phyloP scores from a whole-genome alignment of 768 basidiomycete species.

The Lenzites betulinus region DNA sequence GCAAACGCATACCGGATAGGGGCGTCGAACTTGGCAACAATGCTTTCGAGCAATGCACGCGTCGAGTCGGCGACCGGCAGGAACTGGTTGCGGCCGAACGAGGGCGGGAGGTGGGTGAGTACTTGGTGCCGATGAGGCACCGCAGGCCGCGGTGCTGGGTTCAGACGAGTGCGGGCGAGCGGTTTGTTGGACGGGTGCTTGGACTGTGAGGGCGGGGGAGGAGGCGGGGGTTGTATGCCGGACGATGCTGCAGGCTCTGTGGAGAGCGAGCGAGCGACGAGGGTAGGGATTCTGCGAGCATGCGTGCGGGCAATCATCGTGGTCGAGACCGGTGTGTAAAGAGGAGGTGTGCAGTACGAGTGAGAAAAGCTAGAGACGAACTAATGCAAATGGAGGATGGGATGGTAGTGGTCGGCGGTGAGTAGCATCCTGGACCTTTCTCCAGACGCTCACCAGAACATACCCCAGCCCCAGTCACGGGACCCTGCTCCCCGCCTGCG shows the following conservation, averaged over 20 bases:
- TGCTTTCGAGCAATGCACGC: constrained; percentile 74
- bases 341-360: not conserved
- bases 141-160: constrained; percentile 45
- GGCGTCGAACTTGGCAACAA: constrained; percentile 80
- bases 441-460: not conserved
- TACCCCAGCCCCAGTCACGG: no score
- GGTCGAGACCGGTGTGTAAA: not conserved
- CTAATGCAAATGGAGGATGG: no score
- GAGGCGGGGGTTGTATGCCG: constrained; percentile 32
- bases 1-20: constrained; percentile 97
- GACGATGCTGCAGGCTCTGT: constrained; percentile 30
- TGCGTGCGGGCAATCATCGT: constrained; percentile 21
- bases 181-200: constrained; percentile 33
- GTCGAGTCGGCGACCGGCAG: constrained; percentile 79
- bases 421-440: constrained; percentile 1
- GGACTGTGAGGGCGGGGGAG: constrained; percentile 35
- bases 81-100: constrained; percentile 81
- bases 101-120: constrained; percentile 62
- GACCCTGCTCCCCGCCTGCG: no score
- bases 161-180: constrained; percentile 38
- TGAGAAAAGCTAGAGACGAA: not conserved
- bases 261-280: constrained; percentile 29
- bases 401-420: not conserved
- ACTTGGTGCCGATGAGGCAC: constrained; percentile 30
- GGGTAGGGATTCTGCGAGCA: constrained; percentile 22